These are phyloP conservation scores for Silene vulgaris DNA, from an alignment of 179 eudicot species.

Conservation along the genomic window DNA sequence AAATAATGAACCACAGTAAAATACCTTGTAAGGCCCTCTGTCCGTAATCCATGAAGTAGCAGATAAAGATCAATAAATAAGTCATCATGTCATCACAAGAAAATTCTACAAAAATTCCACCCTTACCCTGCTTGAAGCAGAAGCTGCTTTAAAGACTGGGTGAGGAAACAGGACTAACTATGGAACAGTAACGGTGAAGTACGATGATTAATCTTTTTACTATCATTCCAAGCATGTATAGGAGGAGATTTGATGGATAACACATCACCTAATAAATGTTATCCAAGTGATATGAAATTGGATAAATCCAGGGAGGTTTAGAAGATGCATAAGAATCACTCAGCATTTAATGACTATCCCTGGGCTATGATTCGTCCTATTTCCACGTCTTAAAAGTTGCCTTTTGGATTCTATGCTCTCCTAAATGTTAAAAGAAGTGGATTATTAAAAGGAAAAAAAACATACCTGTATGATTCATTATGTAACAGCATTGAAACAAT, in stretches of 20 bases:
- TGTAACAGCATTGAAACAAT: slow-evolving; percentile 54
- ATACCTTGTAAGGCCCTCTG: background rate
- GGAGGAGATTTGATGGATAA: background rate
- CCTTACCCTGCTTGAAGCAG: background rate
- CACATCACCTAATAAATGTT: background rate
- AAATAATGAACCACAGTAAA: background rate
- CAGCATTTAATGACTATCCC: background rate
- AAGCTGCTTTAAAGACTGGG: background rate
- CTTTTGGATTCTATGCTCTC: background rate
- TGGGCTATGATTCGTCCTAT: background rate
- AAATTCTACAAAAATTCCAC: background rate
- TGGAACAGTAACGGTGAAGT: background rate
- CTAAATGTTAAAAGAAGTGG: background rate
- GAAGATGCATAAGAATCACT: slow-evolving; percentile 9
- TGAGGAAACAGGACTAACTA: slow-evolving; percentile 1
- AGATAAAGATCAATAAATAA: background rate
- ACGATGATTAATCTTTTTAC: background rate
- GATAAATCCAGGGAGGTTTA: background rate
- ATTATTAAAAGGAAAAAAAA: background rate
- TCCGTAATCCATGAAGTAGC: background rate
- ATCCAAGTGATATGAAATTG: slow-evolving; percentile 1
- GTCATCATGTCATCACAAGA: background rate
- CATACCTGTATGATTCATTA: slow-evolving; percentile 55
- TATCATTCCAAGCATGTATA: background rate
- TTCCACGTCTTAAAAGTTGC: background rate